Evolutionary conservation across 169 alveolate species (phyloP).

Genomic region (Plasmodium relictum): DNA sequence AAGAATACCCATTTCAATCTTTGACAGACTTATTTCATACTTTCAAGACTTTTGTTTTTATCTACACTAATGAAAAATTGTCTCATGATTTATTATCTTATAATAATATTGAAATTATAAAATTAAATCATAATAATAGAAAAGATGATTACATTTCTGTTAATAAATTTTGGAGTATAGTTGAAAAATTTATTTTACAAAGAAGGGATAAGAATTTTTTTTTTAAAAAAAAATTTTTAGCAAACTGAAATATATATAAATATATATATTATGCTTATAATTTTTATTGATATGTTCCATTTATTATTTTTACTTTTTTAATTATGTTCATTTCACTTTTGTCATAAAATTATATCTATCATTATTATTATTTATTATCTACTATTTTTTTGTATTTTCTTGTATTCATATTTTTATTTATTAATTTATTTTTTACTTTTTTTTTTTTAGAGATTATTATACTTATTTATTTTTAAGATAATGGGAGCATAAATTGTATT

Average conservation of each 20-base stretch:
- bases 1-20: conserved; percentile 83
- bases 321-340: too few species aligned
- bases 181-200: conserved; percentile 63
- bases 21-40: conserved; percentile 82
- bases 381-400: too few species aligned
- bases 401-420: too few species aligned
- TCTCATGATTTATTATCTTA: conserved; percentile 60
- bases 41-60: conserved; percentile 78
- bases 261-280: too few species aligned
- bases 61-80: conserved; percentile 42
- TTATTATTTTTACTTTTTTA: too few species aligned
- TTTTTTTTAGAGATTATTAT: too few species aligned
- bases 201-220: conserved; percentile 44
- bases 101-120: conserved; percentile 36
- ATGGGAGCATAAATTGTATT: too few species aligned
- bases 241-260: background rate
- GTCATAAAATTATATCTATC: too few species aligned
- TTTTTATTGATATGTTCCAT: too few species aligned
- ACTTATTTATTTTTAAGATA: too few species aligned
- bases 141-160: conserved; percentile 57
- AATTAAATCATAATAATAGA: conserved; percentile 51
- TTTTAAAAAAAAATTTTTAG: conserved; percentile 13
- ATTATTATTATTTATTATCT: too few species aligned
- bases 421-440: too few species aligned
- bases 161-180: conserved; percentile 47